Evolutionary conservation across 169 alveolate species (phyloP).

Genomic region (Plasmodium malariae): DNA sequence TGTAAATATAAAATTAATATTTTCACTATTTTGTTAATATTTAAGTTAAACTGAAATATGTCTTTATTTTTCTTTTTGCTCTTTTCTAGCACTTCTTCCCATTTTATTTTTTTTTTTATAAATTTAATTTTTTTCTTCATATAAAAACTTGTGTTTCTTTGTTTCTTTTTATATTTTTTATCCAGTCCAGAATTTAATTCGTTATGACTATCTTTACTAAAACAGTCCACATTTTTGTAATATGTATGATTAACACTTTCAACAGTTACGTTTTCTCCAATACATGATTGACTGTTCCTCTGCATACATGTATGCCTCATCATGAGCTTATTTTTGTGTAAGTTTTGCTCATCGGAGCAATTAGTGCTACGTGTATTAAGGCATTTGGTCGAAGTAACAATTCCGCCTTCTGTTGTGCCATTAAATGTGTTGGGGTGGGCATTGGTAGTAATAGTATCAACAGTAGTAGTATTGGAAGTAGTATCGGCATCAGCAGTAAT

Average conservation of each 20-base stretch:
- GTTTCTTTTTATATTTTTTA: background rate
- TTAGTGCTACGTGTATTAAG: too few relatives aligned
- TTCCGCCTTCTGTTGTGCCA: too few relatives aligned
- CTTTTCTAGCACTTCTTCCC: conserved; percentile 50
- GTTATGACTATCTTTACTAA: background rate
- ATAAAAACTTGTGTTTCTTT: conserved; percentile 67
- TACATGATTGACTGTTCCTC: too few relatives aligned
- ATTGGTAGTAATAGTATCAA: too few relatives aligned
- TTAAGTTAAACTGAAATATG: conserved; percentile 9
- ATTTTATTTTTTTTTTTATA: conserved; percentile 25
- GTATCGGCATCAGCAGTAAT: too few relatives aligned
- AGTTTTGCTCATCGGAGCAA: too few relatives aligned
- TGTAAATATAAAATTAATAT: conserved; percentile 51
- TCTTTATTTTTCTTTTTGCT: conserved; percentile 30
- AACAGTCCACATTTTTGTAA: background rate
- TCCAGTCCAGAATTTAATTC: background rate
- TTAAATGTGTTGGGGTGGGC: too few relatives aligned
- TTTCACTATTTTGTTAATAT: conserved; percentile 52
- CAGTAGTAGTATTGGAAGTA: too few relatives aligned
- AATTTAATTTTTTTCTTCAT: conserved; percentile 19
- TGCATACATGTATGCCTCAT: too few relatives aligned
- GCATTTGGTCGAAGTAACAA: too few relatives aligned
- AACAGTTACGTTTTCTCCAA: too few relatives aligned
- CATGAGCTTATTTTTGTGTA: too few relatives aligned
- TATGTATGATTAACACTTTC: background rate